Conservation (phyloP, 2,329 filamentous ascomycete genomes). For the Ascochyta viciae-villosae region DNA sequence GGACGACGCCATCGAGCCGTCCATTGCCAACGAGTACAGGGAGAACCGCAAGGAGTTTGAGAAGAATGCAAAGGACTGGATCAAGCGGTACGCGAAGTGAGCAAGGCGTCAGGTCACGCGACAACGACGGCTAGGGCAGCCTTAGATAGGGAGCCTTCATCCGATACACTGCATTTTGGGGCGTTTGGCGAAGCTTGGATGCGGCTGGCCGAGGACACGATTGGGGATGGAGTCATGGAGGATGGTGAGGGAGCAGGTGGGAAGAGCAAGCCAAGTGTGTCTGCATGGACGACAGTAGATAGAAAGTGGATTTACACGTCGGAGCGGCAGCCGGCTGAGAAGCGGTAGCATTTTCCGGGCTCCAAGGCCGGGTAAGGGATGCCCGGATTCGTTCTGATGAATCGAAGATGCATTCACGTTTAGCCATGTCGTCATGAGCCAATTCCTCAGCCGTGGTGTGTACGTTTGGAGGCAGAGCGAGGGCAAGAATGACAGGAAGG, state of each 20-base stretch:
- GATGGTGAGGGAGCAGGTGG: too few relatives aligned
- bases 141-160: not conserved
- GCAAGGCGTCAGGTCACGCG: constrained; percentile 12
- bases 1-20: constrained; percentile 85
- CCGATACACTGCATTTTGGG: constrained; percentile 34
- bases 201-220: constrained; percentile 14
- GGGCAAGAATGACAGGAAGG: constrained; percentile 1
- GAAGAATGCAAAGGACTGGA: constrained; percentile 76
- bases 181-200: constrained; percentile 43
- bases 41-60: constrained; percentile 73
- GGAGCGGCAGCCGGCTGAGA: constrained; percentile 6
- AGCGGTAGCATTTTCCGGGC: not conserved
- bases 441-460: constrained; percentile 11
- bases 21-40: constrained; percentile 85
- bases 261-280: constrained; percentile 8
- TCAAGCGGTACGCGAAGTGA: constrained; percentile 71
- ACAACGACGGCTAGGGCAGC: constrained; percentile 1
- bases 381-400: not conserved
- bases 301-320: not conserved
- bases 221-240: not conserved
- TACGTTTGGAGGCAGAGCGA: not conserved
- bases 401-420: constrained; percentile 3
- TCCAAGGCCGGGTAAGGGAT: constrained; percentile 9
- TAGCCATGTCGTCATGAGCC: constrained; percentile 8
- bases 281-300: constrained; percentile 9